Conservation (phyloP, 345 rosid species). For the Salix koriyanagi region DNA sequence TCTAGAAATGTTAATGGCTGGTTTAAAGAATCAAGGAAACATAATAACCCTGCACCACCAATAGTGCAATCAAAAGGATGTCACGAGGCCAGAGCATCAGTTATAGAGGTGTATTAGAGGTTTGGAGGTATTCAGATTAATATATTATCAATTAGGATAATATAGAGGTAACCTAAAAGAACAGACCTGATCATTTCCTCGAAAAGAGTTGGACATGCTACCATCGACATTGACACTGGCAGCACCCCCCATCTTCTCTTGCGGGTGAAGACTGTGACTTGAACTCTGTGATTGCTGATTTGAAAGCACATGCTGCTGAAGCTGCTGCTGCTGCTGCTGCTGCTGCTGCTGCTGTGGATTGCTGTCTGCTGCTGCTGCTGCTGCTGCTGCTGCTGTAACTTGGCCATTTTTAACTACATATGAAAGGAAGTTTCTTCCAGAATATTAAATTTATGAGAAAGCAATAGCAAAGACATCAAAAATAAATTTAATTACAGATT, state of each 20-base stretch:
- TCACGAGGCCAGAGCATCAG: background rate
- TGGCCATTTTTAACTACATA: conserved; percentile 67
- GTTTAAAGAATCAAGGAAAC: background rate
- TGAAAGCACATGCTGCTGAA: conserved; percentile 57
- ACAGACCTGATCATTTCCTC: conserved; percentile 96
- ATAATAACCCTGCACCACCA: background rate
- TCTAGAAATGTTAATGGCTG: background rate
- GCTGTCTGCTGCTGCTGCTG: conserved; percentile 42
- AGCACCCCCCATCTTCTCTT: conserved; percentile 77
- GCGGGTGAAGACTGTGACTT: conserved; percentile 67
- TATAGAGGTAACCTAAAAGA: conserved; percentile 10
- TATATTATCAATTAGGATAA: too few relatives aligned
- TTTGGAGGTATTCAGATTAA: too few relatives aligned
- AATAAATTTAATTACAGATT: background rate
- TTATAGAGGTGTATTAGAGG: background rate
- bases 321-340: conserved; percentile 51
- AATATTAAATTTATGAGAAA: background rate
- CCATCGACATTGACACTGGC: conserved; percentile 74
- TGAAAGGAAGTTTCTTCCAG: background rate
- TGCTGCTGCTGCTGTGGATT: conserved; percentile 50
- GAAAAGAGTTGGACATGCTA: conserved; percentile 81
- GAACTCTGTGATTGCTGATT: conserved; percentile 76
- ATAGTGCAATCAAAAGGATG: background rate
- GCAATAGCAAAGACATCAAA: background rate
- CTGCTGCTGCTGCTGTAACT: conserved; percentile 41